Percentiles rank a stretch among this genome's conserved stretches.
These are phyloP conservation scores for Monosporascus sp. DNA, from an alignment of 2,329 filamentous ascomycete genomes.

Conservation along the genomic window DNA sequence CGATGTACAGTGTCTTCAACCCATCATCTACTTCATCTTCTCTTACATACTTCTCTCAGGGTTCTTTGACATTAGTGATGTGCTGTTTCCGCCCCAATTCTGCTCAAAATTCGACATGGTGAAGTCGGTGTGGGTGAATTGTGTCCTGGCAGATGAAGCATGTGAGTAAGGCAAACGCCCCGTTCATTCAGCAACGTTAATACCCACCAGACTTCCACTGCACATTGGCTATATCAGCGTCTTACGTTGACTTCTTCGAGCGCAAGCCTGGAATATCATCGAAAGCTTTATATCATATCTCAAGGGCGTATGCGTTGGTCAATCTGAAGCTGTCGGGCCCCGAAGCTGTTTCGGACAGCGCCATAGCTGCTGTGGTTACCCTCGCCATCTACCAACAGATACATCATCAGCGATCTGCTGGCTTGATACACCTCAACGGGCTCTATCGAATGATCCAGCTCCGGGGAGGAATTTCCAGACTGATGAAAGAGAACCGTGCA, in stretches of 20 bases:
- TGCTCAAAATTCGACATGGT: too few species aligned
- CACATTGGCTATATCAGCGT: constrained; percentile 2
- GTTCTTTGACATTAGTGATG: too few species aligned
- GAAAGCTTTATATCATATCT: background rate
- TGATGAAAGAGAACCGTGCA: too few species aligned
- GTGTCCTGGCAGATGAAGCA: too few species aligned
- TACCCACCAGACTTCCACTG: constrained; percentile 1
- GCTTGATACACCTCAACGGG: background rate
- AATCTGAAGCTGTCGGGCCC: background rate
- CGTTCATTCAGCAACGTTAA: background rate
- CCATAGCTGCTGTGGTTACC: background rate
- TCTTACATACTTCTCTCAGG: too few species aligned
- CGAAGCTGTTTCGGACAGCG: background rate
- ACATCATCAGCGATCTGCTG: background rate
- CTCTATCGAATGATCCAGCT: background rate
- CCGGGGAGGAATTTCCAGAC: background rate
- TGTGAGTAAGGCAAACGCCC: too few species aligned
- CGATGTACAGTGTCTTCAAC: background rate
- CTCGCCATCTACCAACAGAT: background rate
- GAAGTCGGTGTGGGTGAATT: too few species aligned
- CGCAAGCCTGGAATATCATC: background rate
- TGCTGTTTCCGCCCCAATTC: too few species aligned
- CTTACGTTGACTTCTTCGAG: background rate
- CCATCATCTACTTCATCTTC: too few species aligned
- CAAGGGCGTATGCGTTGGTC: background rate